Base-by-base conservation (phyloP, 495 filamentous ascomycete species). In the Neurospora sp. region DNA sequence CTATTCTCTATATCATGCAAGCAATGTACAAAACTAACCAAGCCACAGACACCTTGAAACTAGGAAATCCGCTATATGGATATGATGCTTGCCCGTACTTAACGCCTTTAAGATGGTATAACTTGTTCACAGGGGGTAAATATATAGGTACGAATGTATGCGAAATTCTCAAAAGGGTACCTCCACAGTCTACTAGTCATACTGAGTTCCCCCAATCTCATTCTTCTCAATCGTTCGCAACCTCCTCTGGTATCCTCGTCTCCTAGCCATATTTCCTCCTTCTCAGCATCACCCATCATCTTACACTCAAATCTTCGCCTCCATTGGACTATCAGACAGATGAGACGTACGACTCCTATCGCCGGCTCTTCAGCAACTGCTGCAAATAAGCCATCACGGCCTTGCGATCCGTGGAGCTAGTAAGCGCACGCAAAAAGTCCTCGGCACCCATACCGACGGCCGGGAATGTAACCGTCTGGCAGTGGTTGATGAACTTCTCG, bases 401-500 rank as follows among this genome's bases (percentile, higher is more conserved):
- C 74, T 86, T 88, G 73, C 81, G 83, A 70, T 88, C 86, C 39
- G 80, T 80, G 7, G 82, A 77, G 19, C 84, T 86, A 1, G 84
- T 88, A 81, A 89, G 78, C 24, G 79, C 79, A 71, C 83, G 83
- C 48, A 89, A 78, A 71, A 86, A 88, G 39, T 85, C 85, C 7
- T 82, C 81, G 19, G 82, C 84, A 69, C 86, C 83, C 21, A 85
- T 81, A 3, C 85, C 84, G 38, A 88, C 72, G 37, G 77, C 76
- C 4, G 86, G 85, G 76, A 89, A 87, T 37, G 86, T 83, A 1
- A 83, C 81, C 5, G 76, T 77, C 71, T 85, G 85, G 24, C 88
- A 74, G 70, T 88, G 84, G 9, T 81, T 78, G 45, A 88, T 78
- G 73, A 88, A 89, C 69, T 74, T 75, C 24, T 86, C 86, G 36